A percentile compares a stretch with the other conserved stretches of the same genome.
Conservation (phyloP, 2,329 filamentous ascomycete genomes). For the Grosmannia penicillata region DNA sequence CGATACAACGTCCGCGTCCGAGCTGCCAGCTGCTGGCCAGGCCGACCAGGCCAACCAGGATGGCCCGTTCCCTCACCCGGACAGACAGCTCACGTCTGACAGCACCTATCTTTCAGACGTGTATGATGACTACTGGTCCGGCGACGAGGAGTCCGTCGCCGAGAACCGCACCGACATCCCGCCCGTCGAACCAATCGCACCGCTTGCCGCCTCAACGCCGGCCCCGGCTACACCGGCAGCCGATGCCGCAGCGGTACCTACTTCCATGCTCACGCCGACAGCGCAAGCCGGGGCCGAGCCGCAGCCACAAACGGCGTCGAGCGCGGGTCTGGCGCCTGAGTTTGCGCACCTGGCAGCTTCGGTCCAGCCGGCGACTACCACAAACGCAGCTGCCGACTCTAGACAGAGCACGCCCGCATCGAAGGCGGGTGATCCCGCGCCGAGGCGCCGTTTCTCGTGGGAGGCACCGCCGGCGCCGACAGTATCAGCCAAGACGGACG, state of each 20-base stretch:
- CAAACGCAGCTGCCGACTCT: not conserved
- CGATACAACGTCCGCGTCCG: not conserved
- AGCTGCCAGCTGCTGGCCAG: no score
- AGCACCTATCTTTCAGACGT: conserved; percentile 51
- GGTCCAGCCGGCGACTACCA: no score
- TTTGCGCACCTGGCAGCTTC: no score
- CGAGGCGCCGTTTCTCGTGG: conserved; percentile 26
- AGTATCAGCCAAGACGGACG: not conserved
- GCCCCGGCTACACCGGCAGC: not conserved
- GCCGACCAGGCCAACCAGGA: no score
- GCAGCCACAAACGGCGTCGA: not conserved
- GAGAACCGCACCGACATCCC: not conserved
- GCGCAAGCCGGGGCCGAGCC: not conserved
- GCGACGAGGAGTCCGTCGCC: conserved; percentile 23
- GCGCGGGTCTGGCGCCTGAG: not conserved
- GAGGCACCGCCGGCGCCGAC: conserved; percentile 14
- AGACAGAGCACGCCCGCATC: no score
- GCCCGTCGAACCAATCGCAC: not conserved
- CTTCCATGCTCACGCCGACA: not conserved
- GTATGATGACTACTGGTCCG: conserved; percentile 53
- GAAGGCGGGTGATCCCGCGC: no score
- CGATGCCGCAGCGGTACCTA: not conserved
- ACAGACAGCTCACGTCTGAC: conserved; percentile 22
- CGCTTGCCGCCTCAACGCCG: not conserved
- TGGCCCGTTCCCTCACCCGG: no score